Base-by-base conservation (phyloP, 768 basidiomycete species). In the Termitomyces sp. region DNA sequence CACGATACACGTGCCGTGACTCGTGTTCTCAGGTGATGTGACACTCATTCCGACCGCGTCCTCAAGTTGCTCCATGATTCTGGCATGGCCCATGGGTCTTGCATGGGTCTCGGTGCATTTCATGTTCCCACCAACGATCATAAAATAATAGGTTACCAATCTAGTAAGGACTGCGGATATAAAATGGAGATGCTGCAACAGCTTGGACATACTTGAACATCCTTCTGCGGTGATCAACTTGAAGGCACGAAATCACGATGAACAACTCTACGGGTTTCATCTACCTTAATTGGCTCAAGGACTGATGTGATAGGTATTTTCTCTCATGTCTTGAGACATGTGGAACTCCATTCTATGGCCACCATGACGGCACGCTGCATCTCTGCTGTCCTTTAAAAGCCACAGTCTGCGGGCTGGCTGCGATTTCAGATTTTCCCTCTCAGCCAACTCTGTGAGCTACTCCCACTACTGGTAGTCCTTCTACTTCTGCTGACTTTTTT, bases 1-100 rank as follows among this genome's bases (percentile, higher is more conserved):
- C 50, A 46, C 43, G 49, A 39, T 3, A 29, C 42, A 50, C 42
- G 54, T 56, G 54, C 18, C n/a, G 49, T 45, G 31, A 56, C 36
- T 25, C n/a, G 3, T 31, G 31, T n/a, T 6, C 16, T 16, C 23
- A 25, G 23, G 23, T 49, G 47, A 49, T 36, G 47, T 49, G 47
- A 49, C 47, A 49, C 12, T 48, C 35, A 16, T n/a, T n/a, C 22
- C 31, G 27, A 52, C 42, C 39, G 38, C 50, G 12, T 39, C n/a
- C n/a, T n/a, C n/a, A n/a, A n/a, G n/a, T 39, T 39, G 38, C 38
- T 5, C 38, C 5, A 39, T 5, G 38, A 39, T n/a, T n/a, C n/a
- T n/a, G n/a, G n/a, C n/a, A n/a, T n/a, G n/a, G n/a, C n/a, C n/a
- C n/a, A n/a, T n/a, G n/a, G n/a, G n/a, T n/a, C n/a, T n/a, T n/a